Evolutionary conservation across 305 asterid genomes (phyloP), one percentile per base, ranked within the genome.

Genomic region (Galium porrigens): DNA sequence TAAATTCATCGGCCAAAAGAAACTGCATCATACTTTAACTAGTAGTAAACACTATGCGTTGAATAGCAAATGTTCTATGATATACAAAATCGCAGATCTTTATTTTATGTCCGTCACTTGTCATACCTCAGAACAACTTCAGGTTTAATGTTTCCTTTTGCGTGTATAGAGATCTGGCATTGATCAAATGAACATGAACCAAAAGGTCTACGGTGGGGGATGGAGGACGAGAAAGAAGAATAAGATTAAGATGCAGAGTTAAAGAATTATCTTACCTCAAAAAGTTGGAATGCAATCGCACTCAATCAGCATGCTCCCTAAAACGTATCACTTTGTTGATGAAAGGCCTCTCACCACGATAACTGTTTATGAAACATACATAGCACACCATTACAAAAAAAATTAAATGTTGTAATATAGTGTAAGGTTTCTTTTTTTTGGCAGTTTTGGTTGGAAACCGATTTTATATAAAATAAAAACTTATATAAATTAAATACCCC

Each of bases 301-400:
- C 66, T 86, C 83, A 92, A 71, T 89, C 96, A 61, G 85, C 82
- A 68, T 92, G 96, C 61, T 79, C 91, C 0, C 90, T 87, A 70
- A 84, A 82, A 65, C 77, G 95, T 62, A 84, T 58, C 74, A 87
- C 85, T 75, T 77, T 85, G 80, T 65, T 79, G 77, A 92, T 75
- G 74, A 92, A 87, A 32, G 67, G 48, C 81, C 80, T 83, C 88
- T 92, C 96, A 68, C 78, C 81, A 15, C 73, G 80, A 69, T 85
- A 92, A 60, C 95, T 92, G 80, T 60, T 61, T 52, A 72, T 0
- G 58, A 29, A 61, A 39, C 70, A 67, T 2, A 39, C 70, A 67
- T 2, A 61, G 72, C 27, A 59, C 18, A 52, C 29, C 42, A 22
- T 52, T 29, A 56, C 37, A 8, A 37, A 18, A 58, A 22, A 8